These are phyloP conservation scores for Lathyrus sativus DNA, from an alignment of 306 rosid species.

Conservation along the genomic window DNA sequence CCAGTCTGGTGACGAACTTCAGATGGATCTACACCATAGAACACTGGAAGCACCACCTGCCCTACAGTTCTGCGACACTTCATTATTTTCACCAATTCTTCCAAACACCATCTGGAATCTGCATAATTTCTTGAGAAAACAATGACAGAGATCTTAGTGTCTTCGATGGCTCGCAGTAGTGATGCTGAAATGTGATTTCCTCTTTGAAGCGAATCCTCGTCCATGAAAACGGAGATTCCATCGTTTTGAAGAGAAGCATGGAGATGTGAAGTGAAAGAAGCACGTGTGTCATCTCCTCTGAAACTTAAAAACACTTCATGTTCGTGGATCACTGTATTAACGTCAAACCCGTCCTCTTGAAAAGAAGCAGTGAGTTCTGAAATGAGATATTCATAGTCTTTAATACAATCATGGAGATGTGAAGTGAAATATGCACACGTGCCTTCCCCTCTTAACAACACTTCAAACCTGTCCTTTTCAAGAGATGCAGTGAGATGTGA, in stretches of 20 bases:
- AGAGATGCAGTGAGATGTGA: no score
- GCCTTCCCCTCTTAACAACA: no score
- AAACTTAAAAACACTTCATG: not conserved
- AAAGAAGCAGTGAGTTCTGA: no score
- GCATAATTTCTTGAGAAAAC: not conserved
- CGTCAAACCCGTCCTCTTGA: no score
- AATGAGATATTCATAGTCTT: no score
- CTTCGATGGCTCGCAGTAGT: not conserved
- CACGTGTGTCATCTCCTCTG: not conserved
- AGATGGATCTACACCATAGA: conserved; percentile 14
- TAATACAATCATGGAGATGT: no score
- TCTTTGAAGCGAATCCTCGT: not conserved
- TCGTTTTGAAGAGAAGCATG: not conserved
- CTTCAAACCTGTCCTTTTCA: no score
- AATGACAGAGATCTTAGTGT: not conserved
- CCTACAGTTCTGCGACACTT: not conserved
- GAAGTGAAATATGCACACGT: no score
- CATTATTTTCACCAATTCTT: conserved; percentile 1
- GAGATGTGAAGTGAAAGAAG: not conserved
- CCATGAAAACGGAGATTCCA: not conserved
- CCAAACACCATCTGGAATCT: not conserved
- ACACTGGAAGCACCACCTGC: conserved; percentile 11
- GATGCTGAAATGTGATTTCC: not conserved
- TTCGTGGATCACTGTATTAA: no score
- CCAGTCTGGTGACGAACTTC: not conserved